Percentiles rank a stretch among this genome's conserved stretches.
These are phyloP conservation scores for Aurifilum marmelostoma DNA, from an alignment of 2,329 filamentous ascomycete genomes.

Conservation along the genomic window DNA sequence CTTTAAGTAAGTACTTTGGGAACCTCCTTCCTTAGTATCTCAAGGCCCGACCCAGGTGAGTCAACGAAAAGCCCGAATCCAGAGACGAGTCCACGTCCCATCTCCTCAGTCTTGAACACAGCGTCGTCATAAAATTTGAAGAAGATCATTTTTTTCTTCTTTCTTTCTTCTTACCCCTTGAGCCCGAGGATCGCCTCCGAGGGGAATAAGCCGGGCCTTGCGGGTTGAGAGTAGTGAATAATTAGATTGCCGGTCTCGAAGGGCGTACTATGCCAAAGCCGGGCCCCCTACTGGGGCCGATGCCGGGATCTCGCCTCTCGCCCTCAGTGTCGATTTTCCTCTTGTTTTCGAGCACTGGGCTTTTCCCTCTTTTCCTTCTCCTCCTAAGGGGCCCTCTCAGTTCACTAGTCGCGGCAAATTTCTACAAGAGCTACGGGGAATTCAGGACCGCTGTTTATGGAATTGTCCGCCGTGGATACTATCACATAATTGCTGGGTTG, in stretches of 20 bases:
- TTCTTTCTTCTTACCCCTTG: neutral
- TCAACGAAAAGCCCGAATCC: neutral
- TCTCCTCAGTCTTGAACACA: neutral
- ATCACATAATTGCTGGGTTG: neutral
- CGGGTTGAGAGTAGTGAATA: neutral
- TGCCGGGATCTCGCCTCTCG: neutral
- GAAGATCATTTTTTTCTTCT: neutral
- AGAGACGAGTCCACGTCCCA: neutral
- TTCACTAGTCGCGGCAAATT: too few species aligned
- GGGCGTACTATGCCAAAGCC: neutral
- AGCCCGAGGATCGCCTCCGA: neutral
- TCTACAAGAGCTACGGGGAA: neutral
- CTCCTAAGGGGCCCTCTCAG: too few species aligned
- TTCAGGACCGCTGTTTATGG: neutral
- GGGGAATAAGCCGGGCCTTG: conserved; percentile 7
- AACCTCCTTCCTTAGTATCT: neutral
- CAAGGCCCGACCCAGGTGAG: neutral
- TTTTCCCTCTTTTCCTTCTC: too few species aligned
- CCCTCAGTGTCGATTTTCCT: neutral
- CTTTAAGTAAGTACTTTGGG: too few species aligned
- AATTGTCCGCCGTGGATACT: neutral
- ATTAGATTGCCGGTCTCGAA: neutral
- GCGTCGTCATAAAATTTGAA: neutral
- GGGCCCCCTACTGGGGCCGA: neutral
- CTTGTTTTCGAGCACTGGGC: too few species aligned